Evolutionary conservation across 768 basidiomycete genomes (phyloP).

Genomic region (Rhizopogon sp.): DNA sequence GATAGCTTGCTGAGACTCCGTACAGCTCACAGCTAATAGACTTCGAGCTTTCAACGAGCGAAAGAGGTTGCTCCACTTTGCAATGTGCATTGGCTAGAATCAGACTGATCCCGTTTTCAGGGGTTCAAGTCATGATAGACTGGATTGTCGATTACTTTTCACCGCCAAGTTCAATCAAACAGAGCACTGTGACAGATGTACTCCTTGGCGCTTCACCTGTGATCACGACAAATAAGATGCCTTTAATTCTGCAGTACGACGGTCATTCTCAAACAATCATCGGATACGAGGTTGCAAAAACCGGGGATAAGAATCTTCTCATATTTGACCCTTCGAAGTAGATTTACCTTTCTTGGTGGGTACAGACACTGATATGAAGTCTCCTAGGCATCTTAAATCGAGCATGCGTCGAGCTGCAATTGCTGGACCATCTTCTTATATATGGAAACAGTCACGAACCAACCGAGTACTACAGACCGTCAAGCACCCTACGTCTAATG

Average conservation of each 20-base stretch:
- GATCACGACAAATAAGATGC: conserved; percentile 59
- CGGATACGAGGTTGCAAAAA: conserved; percentile 68
- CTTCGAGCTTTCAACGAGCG: conserved; percentile 44
- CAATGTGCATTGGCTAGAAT: background rate
- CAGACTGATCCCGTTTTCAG: conserved; percentile 18
- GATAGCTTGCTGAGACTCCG: background rate
- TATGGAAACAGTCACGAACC: conserved; percentile 10
- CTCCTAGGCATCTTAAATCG: background rate
- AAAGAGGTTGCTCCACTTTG: conserved; percentile 33
- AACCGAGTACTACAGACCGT: background rate
- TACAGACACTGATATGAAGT: background rate
- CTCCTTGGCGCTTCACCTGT: conserved; percentile 50
- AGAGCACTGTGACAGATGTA: conserved; percentile 44
- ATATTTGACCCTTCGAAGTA: conserved; percentile 76
- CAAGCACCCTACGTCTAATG: conserved; percentile 6
- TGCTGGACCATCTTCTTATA: conserved; percentile 1
- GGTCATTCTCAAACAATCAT: conserved; percentile 88
- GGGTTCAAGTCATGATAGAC: conserved; percentile 46
- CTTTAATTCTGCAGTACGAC: conserved; percentile 74
- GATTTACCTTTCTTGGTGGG: conserved; percentile 8
- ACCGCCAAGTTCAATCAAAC: conserved; percentile 19
- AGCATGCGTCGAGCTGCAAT: conserved; percentile 18
- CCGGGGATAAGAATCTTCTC: conserved; percentile 58
- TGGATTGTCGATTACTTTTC: conserved; percentile 80
- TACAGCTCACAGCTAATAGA: conserved; percentile 60